These are phyloP conservation scores for Trichopus zeylanicus DNA, from an alignment of 116 monocot genomes.

Conservation along the genomic window DNA sequence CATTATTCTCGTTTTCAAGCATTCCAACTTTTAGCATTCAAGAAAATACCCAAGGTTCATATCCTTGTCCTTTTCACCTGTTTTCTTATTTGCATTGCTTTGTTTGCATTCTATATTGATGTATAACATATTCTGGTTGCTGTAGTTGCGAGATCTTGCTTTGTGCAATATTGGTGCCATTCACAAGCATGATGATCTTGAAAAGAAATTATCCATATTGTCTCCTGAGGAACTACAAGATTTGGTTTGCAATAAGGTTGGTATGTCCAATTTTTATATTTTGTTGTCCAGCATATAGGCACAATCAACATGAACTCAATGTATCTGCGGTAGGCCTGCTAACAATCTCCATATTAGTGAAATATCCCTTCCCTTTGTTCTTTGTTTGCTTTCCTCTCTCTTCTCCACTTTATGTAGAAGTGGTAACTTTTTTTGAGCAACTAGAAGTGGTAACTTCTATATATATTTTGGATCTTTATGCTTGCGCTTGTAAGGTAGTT, in stretches of 20 bases:
- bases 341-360: no score
- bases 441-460: no score
- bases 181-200: slow-evolving; percentile 80
- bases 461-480: no score
- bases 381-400: no score
- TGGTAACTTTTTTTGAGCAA: no score
- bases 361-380: no score
- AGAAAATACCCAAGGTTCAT: slow-evolving; percentile 87
- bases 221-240: slow-evolving; percentile 73
- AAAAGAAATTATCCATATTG: slow-evolving; percentile 70
- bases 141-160: no score
- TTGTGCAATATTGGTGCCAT: slow-evolving; percentile 87
- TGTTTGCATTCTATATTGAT: no score
- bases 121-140: no score
- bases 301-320: not conserved
- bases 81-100: slow-evolving; percentile 1
- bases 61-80: not conserved
- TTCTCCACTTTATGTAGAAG: no score
- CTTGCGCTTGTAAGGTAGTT: no score
- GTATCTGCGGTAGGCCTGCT: no score
- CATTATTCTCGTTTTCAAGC: slow-evolving; percentile 96
- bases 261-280: not conserved
- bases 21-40: slow-evolving; percentile 89
- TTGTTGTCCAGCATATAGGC: not conserved
- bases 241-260: slow-evolving; percentile 88